These are phyloP conservation scores for Yamadazyma membranifaciens DNA, from an alignment of 1,139 yeast species.

Conservation along the genomic window DNA sequence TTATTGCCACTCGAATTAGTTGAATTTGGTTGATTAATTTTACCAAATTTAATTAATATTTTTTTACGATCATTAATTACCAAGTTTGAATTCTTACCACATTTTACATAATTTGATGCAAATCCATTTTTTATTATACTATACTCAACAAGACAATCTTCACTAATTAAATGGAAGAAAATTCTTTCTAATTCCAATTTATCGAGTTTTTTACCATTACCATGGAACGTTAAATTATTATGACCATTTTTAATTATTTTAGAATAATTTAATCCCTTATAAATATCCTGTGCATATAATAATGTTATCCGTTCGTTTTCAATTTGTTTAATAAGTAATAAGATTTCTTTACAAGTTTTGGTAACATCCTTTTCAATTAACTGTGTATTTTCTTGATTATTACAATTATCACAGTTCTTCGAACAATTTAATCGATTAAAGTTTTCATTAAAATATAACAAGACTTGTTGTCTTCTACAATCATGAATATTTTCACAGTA, in stretches of 20 bases:
- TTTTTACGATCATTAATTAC: slow-evolving; percentile 45
- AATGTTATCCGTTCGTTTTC: slow-evolving; percentile 68
- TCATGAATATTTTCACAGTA: slow-evolving; percentile 91
- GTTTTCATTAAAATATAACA: slow-evolving; percentile 84
- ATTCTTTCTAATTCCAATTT: slow-evolving; percentile 77
- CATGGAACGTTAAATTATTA: slow-evolving; percentile 59
- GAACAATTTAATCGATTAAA: slow-evolving; percentile 68
- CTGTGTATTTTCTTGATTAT: slow-evolving; percentile 41
- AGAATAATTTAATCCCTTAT: slow-evolving; percentile 68
- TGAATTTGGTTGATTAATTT: neutral
- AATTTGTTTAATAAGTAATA: slow-evolving; percentile 55
- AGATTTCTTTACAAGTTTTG: slow-evolving; percentile 55
- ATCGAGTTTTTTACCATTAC: slow-evolving; percentile 61
- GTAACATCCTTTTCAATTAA: slow-evolving; percentile 70
- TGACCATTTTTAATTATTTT: slow-evolving; percentile 66
- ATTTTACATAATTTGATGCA: slow-evolving; percentile 69
- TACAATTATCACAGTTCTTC: slow-evolving; percentile 85
- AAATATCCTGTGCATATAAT: slow-evolving; percentile 78
- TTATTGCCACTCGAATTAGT: neutral
- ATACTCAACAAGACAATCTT: slow-evolving; percentile 69
- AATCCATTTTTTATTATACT: slow-evolving; percentile 73
- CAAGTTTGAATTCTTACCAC: slow-evolving; percentile 52
- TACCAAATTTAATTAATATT: slow-evolving; percentile 37
- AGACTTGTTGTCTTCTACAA: slow-evolving; percentile 84
- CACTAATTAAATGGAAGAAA: slow-evolving; percentile 71